Evolutionary conservation across 2,329 filamentous ascomycete genomes (phyloP).

Genomic region (Didymella sp.): DNA sequence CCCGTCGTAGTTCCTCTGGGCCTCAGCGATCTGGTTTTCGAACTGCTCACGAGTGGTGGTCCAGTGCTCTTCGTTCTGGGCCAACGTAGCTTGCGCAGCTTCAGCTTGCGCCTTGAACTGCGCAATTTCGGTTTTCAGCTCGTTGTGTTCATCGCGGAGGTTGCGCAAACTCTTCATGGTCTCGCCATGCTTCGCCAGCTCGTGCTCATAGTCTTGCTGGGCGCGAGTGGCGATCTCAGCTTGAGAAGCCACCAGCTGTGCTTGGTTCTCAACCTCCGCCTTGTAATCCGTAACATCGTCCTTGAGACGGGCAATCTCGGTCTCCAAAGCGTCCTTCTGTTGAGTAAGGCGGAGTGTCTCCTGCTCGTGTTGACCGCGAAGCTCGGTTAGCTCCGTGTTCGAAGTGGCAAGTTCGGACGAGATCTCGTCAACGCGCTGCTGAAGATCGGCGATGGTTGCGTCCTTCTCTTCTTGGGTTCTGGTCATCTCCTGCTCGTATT

Average conservation of each 20-base stretch:
- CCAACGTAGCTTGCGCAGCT: conserved; percentile 78
- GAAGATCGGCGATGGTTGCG: conserved; percentile 77
- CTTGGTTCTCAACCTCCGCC: conserved; percentile 81
- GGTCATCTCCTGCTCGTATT: conserved; percentile 78
- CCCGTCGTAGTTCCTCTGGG: conserved; percentile 81
- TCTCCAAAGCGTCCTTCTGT: conserved; percentile 79
- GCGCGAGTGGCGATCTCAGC: conserved; percentile 92
- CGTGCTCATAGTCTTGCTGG: conserved; percentile 93
- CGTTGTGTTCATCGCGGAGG: conserved; percentile 80
- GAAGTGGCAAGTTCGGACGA: conserved; percentile 80
- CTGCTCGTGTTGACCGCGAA: conserved; percentile 83
- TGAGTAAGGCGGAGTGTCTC: conserved; percentile 74
- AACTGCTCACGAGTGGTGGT: conserved; percentile 79
- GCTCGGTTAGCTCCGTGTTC: conserved; percentile 79
- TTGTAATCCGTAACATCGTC: conserved; percentile 82
- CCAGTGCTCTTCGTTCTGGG: conserved; percentile 88
- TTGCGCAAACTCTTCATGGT: conserved; percentile 85
- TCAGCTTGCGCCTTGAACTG: conserved; percentile 82
- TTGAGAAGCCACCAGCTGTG: conserved; percentile 90
- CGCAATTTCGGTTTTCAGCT: conserved; percentile 79
- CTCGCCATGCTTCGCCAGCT: conserved; percentile 93
- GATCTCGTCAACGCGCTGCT: conserved; percentile 83
- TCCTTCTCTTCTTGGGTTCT: conserved; percentile 77
- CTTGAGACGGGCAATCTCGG: conserved; percentile 80
- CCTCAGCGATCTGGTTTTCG: conserved; percentile 81